Evolutionary conservation across 345 rosid genomes (phyloP).

Genomic region (Odontarrhena argentea): DNA sequence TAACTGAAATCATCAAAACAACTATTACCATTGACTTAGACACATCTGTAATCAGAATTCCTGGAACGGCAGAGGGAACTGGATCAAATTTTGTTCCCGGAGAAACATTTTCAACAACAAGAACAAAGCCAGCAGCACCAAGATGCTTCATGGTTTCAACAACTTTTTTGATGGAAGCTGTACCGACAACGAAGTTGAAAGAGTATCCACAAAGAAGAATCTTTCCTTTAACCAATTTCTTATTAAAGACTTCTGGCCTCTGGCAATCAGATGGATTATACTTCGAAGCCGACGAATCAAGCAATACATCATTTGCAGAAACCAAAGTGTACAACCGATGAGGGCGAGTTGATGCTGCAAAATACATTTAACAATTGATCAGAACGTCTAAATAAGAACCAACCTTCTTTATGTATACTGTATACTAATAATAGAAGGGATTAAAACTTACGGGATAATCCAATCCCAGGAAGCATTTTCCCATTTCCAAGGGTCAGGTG

Average conservation of each 20-base stretch:
- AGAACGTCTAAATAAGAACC: not conserved
- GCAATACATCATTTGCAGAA: slow-evolving; percentile 91
- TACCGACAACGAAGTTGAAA: slow-evolving; percentile 91
- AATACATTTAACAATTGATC: slow-evolving; percentile 10
- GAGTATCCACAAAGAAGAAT: slow-evolving; percentile 99
- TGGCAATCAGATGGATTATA: slow-evolving; percentile 96
- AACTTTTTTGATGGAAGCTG: slow-evolving; percentile 94
- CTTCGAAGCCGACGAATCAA: slow-evolving; percentile 75
- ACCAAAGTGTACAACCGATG: slow-evolving; percentile 77
- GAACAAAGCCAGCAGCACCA: slow-evolving; percentile 96
- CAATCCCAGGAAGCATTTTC: slow-evolving; percentile 76
- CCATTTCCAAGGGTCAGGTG: slow-evolving; percentile 87
- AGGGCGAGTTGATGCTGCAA: slow-evolving; percentile 83
- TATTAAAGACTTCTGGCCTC: slow-evolving; percentile 89
- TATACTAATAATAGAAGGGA: no score
- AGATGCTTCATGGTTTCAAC: slow-evolving; percentile 82
- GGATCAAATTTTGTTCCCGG: slow-evolving; percentile 98
- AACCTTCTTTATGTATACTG: no score
- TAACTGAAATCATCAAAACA: slow-evolving; percentile 18
- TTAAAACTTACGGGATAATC: slow-evolving; percentile 65
- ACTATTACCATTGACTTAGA: slow-evolving; percentile 73
- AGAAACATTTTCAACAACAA: slow-evolving; percentile 92
- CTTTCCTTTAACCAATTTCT: slow-evolving; percentile 79
- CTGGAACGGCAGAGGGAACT: slow-evolving; percentile 82
- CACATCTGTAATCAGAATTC: slow-evolving; percentile 83